Evolutionary conservation across 768 basidiomycete species (phyloP), one percentile per base, ranked within the genome.

Genomic region (Strobilomyces dryophilus): DNA sequence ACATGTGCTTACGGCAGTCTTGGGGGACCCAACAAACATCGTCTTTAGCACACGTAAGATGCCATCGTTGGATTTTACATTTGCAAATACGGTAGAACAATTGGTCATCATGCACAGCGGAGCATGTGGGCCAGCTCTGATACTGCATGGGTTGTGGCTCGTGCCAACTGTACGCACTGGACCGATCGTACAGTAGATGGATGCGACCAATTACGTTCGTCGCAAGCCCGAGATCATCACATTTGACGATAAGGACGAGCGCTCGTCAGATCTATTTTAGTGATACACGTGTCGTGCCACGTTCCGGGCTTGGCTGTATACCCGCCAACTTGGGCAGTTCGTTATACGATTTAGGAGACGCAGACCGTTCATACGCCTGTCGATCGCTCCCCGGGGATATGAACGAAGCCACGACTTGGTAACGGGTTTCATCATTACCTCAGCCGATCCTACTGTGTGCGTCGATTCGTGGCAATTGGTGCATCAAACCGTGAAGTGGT

Each of bases 351-450:
- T 47, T 43, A 21, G 41, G 47, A 48, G 54, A 54, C 43, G 44
- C 34, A 56, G 37, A 48, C 35, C 3, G 15, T 41, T 48, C 49
- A 42, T 48, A 32, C 18, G 11, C 27, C 40, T 54, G 56, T 61
- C 56, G 63, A 66, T 61, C 56, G 54, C 53, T 56, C 46, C 47
- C 55, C 26, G 51, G 58, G 58, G 61, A 60, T 54, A 64, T 47
- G 51, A 53, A 59, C 39, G 47, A 58, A 53, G 51, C 44, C 31
- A 48, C 41, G 39, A 45, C 41, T 32, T 55, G 36, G 45, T 15
- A 36, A 63, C 60, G 52, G 63, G 58, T 71, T 70, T 27, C 41
- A 43, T 50, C 50, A 57, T 56, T 70, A 68, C 60, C 62, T 66
- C 59, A 70, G 63, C 52, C 11, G 53, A 17, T 45, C 59, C n/a